phyloP scores from a whole-genome alignment of 2,329 filamentous ascomycete genomes.

The Talaromyces sp. region DNA sequence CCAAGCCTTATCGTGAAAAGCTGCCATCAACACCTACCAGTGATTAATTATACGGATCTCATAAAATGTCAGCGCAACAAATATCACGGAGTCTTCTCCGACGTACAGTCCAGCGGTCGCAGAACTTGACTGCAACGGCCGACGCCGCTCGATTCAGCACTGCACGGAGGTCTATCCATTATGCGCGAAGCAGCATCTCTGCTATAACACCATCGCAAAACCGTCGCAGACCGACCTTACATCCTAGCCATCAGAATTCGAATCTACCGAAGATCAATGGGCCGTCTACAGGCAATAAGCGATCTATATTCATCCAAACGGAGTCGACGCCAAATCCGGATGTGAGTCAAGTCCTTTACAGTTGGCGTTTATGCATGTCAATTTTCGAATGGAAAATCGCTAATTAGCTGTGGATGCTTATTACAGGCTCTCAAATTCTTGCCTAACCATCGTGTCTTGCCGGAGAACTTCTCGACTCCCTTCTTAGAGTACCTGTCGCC shows the following conservation, averaged over 20 bases:
- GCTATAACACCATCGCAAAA: constrained; percentile 46
- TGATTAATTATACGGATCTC: neutral
- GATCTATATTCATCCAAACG: constrained; percentile 96
- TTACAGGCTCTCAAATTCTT: constrained; percentile 79
- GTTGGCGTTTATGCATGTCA: neutral
- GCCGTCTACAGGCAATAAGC: constrained; percentile 41
- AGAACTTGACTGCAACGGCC: constrained; percentile 19
- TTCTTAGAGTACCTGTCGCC: constrained; percentile 92
- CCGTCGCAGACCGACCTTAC: constrained; percentile 43
- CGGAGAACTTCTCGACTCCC: constrained; percentile 63
- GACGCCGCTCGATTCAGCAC: constrained; percentile 22
- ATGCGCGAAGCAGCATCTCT: constrained; percentile 36
- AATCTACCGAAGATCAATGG: constrained; percentile 35
- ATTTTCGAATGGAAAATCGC: neutral
- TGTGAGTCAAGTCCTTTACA: constrained; percentile 42
- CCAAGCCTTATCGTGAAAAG: neutral
- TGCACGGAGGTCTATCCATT: constrained; percentile 22
- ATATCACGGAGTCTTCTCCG: constrained; percentile 30
- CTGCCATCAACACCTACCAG: neutral
- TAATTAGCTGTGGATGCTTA: neutral
- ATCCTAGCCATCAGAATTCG: constrained; percentile 37
- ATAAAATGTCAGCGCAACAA: constrained; percentile 30
- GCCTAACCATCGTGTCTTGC: constrained; percentile 81
- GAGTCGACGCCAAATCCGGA: constrained; percentile 92
- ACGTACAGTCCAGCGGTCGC: constrained; percentile 23